Evolutionary conservation across 768 basidiomycete genomes (phyloP).

Genomic region (Bullera alba): DNA sequence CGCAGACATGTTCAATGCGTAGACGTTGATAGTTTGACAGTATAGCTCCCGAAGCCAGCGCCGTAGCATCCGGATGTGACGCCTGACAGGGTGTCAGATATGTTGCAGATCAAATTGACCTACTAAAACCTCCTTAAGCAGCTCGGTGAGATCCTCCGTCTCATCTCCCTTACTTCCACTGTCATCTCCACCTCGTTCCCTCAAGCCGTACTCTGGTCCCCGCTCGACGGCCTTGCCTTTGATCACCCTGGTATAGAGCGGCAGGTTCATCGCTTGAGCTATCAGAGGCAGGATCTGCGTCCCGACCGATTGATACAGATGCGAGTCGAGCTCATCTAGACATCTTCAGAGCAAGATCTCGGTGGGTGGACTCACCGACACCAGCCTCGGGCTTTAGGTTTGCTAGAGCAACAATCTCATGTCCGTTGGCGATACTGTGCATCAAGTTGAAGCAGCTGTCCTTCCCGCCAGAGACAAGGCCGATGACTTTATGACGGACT

Average conservation of each 20-base stretch:
- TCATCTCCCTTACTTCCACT: conserved; percentile 72
- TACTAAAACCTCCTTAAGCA: conserved; percentile 74
- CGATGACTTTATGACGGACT: conserved; percentile 63
- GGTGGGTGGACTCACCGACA: conserved; percentile 63
- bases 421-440: conserved; percentile 78
- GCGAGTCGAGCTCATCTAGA: conserved; percentile 96
- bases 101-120: conserved; percentile 8
- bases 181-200: conserved; percentile 46
- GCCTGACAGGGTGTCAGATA: conserved; percentile 49
- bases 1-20: conserved; percentile 93
- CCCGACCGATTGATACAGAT: conserved; percentile 97
- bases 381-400: conserved; percentile 76
- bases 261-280: conserved; percentile 74
- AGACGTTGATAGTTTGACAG: conserved; percentile 95
- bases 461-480: conserved; percentile 91
- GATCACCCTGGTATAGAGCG: conserved; percentile 76
- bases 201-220: conserved; percentile 75
- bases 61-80: conserved; percentile 71
- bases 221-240: conserved; percentile 71
- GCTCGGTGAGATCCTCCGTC: conserved; percentile 80
- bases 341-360: too few species aligned
- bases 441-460: conserved; percentile 93
- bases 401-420: conserved; percentile 79
- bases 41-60: conserved; percentile 90
- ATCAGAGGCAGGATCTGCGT: conserved; percentile 85